Percentiles rank a stretch among this genome's conserved stretches.
Evolutionary conservation across 495 filamentous ascomycete genomes (phyloP).

Genomic region (Neurospora intermedia): DNA sequence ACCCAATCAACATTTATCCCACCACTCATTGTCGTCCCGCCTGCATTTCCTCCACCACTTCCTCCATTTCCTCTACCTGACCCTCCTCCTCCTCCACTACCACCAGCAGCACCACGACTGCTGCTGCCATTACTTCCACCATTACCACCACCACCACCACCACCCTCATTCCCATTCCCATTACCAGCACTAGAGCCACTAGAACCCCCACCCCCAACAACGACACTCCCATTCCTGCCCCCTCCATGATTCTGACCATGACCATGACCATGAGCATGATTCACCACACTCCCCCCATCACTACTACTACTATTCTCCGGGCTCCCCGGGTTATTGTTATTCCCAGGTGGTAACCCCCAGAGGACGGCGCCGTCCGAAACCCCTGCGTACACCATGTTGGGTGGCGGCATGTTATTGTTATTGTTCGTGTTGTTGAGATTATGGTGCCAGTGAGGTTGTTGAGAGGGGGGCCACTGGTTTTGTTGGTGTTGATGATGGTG

Average conservation of each 20-base stretch:
- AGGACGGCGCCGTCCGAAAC: slow-evolving; percentile 36
- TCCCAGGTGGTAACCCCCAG: slow-evolving; percentile 28
- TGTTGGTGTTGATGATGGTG: too few species aligned
- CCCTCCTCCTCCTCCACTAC: too few species aligned
- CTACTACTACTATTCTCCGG: slow-evolving; percentile 27
- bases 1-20: not conserved
- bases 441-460: too few species aligned
- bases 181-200: too few species aligned
- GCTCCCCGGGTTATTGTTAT: slow-evolving; percentile 16
- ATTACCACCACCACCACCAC: too few species aligned
- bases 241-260: too few species aligned
- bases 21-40: not conserved
- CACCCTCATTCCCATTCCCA: too few species aligned
- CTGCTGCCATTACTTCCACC: too few species aligned
- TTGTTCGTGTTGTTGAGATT: too few species aligned
- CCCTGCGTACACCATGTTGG: slow-evolving; percentile 33
- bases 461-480: too few species aligned
- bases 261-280: not conserved
- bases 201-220: not conserved
- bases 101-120: too few species aligned
- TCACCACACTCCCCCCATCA: slow-evolving; percentile 18
- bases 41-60: not conserved
- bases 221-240: slow-evolving; percentile 2
- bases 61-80: not conserved
- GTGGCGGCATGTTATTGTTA: slow-evolving; percentile 5